Evolutionary conservation across 371 early-diverging fungal species (phyloP), one percentile per base, ranked within the genome.

Genomic region (Basidiobolus heterosporus): DNA sequence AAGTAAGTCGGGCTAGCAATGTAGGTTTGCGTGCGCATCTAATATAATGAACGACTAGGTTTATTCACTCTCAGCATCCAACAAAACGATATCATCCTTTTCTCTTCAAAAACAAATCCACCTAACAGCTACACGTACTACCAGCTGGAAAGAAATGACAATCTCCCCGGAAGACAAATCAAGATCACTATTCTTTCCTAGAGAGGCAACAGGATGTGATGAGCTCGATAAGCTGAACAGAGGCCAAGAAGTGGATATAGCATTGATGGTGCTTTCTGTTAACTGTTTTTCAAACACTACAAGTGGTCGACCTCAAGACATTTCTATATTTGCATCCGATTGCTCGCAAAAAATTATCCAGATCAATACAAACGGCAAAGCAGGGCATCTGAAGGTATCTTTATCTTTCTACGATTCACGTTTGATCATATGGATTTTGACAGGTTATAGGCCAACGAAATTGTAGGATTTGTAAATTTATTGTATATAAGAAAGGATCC

Each of bases 181-280:
- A 8, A 23, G 47, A 38, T 59, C 63, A 5, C 45, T 49, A 4
- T 82, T 73, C 54, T 51, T 23, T 22, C 71, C 73, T 8, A 64
- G 80, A 9, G 51, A 36, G 20, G 45, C 71, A 11, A 54, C 61
- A 0, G 14, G n/a, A 1, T 69, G 72, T 38, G 55, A 41, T 14
- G 53, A 64, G 21, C 46, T 78, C 36, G 44, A 44, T n/a, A 21
- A 45, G 4, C 21, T 55, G 4, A 48, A 60, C 8, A 45, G 36
- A 1, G 44, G 57, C 2, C 56, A 58, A 1, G 83, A 79, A 38
- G 45, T 73, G 14, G 81, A 82, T 45, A 38, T 82, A 16, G 70
- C 65, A 0, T 70, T 66, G 4, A 41, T 70, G 37, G 55, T 77
- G 5, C 44, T 79, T 23, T 30, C 30, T 9, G 61, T 78, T 79